These are phyloP conservation scores for Ziziphus jujuba DNA, from an alignment of 306 rosid genomes.

Conservation along the genomic window DNA sequence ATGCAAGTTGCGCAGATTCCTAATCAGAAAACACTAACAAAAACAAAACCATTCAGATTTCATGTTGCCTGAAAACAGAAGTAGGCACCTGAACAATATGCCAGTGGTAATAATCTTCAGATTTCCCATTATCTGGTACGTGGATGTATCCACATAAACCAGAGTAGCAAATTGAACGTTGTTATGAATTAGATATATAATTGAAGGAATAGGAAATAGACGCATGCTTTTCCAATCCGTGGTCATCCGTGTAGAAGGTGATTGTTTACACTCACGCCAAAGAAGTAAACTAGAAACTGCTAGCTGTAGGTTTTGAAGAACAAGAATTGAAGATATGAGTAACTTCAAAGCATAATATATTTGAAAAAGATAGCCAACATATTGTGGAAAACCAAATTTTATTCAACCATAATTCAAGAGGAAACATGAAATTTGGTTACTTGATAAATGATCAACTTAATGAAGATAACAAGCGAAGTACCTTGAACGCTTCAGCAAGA, in stretches of 20 bases:
- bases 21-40: not conserved
- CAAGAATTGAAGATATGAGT: slow-evolving; percentile 4
- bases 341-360: not conserved
- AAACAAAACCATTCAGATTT: not conserved
- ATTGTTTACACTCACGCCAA: slow-evolving; percentile 68
- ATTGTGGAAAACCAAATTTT: not conserved
- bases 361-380: not conserved
- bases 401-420: not conserved
- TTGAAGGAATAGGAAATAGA: slow-evolving; percentile 77
- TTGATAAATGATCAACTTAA: not conserved
- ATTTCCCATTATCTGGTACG: slow-evolving; percentile 97
- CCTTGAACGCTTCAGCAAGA: slow-evolving; percentile 91
- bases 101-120: slow-evolving; percentile 92
- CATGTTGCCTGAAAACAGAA: not conserved
- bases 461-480: slow-evolving; percentile 16
- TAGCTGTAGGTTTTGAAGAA: slow-evolving; percentile 50
- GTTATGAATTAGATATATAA: slow-evolving; percentile 78
- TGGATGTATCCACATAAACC: slow-evolving; percentile 86
- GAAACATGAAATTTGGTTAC: not conserved
- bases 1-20: not conserved
- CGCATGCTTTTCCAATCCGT: slow-evolving; percentile 76
- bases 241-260: slow-evolving; percentile 73
- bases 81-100: slow-evolving; percentile 76
- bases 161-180: slow-evolving; percentile 93
- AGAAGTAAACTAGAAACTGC: slow-evolving; percentile 72